Conservation (phyloP, 139 green algal genomes). For the Chlorella sp. region DNA sequence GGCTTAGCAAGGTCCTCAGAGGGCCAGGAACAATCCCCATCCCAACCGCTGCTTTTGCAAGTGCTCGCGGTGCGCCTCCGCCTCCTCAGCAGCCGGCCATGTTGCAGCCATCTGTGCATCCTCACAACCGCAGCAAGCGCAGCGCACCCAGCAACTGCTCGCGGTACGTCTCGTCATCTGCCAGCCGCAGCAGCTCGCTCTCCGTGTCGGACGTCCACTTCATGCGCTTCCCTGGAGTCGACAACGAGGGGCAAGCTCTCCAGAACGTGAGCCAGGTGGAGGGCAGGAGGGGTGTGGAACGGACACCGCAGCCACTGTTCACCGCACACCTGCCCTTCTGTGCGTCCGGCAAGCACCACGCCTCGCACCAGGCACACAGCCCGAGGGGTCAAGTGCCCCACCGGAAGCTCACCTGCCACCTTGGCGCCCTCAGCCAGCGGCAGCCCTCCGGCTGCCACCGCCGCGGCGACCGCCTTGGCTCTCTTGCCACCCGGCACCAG, state of each 20-base stretch:
- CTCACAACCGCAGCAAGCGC: neutral
- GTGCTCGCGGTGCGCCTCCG: neutral
- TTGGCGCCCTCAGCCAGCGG: conserved; percentile 8
- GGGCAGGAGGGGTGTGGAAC: no score
- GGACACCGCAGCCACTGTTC: no score
- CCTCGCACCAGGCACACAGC: no score
- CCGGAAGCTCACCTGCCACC: neutral
- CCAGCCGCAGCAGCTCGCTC: conserved; percentile 36
- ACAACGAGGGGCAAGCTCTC: no score
- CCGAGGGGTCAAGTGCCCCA: no score
- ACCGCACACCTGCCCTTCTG: no score
- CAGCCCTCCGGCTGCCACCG: neutral
- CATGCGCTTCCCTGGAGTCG: conserved; percentile 6
- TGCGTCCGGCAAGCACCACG: no score
- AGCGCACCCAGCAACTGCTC: conserved; percentile 25
- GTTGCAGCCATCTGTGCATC: neutral
- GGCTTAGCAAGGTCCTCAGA: no score
- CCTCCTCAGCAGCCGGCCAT: neutral
- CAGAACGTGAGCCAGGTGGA: no score
- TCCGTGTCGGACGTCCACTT: conserved; percentile 37
- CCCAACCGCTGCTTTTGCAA: no score
- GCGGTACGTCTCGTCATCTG: conserved; percentile 37
- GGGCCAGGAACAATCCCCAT: no score
- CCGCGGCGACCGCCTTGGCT: neutral
- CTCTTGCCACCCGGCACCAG: neutral